phyloP scores from a whole-genome alignment of 176 grass and related monocot species.

The Secale cereale region DNA sequence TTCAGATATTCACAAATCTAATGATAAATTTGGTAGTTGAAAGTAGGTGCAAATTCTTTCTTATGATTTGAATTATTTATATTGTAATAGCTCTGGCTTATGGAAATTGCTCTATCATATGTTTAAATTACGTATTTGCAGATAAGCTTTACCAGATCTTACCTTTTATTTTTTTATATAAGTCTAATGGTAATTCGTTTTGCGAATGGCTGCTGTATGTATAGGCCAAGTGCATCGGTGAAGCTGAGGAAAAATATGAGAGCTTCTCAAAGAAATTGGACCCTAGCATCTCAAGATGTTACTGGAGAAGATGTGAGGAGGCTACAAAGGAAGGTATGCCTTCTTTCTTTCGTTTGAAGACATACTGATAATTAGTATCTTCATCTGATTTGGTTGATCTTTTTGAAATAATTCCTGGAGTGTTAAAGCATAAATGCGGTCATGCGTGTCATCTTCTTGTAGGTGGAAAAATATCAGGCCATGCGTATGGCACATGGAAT shows the following conservation, averaged over 20 bases:
- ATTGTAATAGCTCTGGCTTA: conserved; percentile 1
- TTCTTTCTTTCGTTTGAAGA: conserved; percentile 6
- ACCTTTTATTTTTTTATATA: background rate
- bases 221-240: conserved; percentile 75
- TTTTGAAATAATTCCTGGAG: background rate
- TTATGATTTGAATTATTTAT: background rate
- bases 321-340: conserved; percentile 75
- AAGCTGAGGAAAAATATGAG: conserved; percentile 79
- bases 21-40: background rate
- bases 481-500: conserved; percentile 84
- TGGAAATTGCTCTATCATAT: conserved; percentile 10
- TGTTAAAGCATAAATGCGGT: background rate
- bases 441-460: background rate
- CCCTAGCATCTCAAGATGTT: conserved; percentile 51
- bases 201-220: conserved; percentile 20
- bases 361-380: background rate
- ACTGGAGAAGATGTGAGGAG: conserved; percentile 89
- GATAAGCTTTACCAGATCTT: background rate
- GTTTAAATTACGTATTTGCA: background rate
- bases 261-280: conserved; percentile 60
- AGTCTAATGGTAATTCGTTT: conserved; percentile 1
- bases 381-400: background rate
- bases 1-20: background rate
- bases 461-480: conserved; percentile 60
- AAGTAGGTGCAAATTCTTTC: background rate